Evolutionary conservation across 345 rosid genomes (phyloP).

Genomic region (Salix udensis): DNA sequence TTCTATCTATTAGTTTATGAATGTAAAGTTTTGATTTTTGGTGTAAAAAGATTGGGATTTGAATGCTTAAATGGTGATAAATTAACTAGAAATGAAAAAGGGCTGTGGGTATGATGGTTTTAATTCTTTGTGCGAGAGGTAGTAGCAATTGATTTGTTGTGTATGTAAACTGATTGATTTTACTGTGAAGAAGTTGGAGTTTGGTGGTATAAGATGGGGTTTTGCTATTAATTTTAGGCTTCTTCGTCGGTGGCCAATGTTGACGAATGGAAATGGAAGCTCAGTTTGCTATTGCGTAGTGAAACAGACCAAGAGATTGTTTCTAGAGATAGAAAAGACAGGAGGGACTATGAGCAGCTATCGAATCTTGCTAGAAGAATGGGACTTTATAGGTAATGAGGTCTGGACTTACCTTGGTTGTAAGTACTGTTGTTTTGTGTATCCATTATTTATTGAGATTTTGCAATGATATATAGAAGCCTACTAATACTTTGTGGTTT

Average conservation of each 20-base stretch:
- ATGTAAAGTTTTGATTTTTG: not conserved
- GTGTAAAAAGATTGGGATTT: not conserved
- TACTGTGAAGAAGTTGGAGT: not conserved
- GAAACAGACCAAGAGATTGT: slow-evolving; percentile 82
- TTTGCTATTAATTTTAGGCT: slow-evolving; percentile 44
- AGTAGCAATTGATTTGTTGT: not conserved
- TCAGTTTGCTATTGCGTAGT: slow-evolving; percentile 61
- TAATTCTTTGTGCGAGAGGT: not conserved
- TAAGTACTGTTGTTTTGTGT: not conserved
- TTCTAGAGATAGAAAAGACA: slow-evolving; percentile 85
- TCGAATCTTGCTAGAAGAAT: slow-evolving; percentile 79
- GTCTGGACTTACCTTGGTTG: not conserved
- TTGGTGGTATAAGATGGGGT: not conserved
- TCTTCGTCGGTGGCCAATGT: slow-evolving; percentile 93
- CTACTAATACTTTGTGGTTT: not conserved
- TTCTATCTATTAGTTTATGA: not conserved
- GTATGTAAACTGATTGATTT: not conserved
- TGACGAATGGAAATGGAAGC: slow-evolving; percentile 98
- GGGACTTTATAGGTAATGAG: slow-evolving; percentile 78
- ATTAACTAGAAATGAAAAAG: not conserved
- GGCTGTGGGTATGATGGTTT: not conserved
- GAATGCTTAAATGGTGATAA: not conserved
- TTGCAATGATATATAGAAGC: not conserved
- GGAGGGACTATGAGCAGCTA: slow-evolving; percentile 93
- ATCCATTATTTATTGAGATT: not conserved